Evolutionary conservation across 441 rosid genomes (phyloP), one percentile per base, ranked within the genome.

Genomic region (Eruca vesicaria): DNA sequence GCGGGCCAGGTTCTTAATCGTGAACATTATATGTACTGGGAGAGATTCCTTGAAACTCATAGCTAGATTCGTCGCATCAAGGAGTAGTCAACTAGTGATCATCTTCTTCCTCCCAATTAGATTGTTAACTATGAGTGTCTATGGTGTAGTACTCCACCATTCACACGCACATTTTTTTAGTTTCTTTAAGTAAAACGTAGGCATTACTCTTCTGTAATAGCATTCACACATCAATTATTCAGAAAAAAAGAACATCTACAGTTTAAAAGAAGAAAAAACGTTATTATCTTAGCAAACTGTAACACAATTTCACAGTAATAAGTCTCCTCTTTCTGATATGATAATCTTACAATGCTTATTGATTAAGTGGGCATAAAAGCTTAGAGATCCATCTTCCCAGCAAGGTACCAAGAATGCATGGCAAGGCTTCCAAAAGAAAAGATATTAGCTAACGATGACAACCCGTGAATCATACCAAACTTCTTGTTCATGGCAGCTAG

Each of bases 401-500:
- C 95, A 20, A 91, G 85, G 69, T 89, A 89, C 93, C 97, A 89
- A 0, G 95, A 89, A 79, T 89, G 97, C 84, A 89, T 84, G 55
- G 93, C 93, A 69, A 91, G 95, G 78, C 97, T 81, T 9, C 93
- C 95, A 66, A 89, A 88, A 23, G 90, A 70, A 76, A 88, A 82
- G 21, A 91, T 85, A 72, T 89, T 89, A 19, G 97, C 93, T 58
- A 89, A 85, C 23, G 95, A 89, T 1, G 97, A 89, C 41, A 92
- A 60, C 4, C 95, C 95, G 11, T 87, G 97, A 75, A 89, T 85
- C 97, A 92, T 89, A 50, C 93, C 93, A 19, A 92, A 92, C 84
- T 90, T 92, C 86, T 89, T 92, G 83, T 90, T 92, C 97, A 89
- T 87, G 16, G 92, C 89, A 56, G 93, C 93, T 29, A 92, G 92